Base-by-base conservation (phyloP, 805 yeast species). In the Saccharomycopsis malanga region DNA sequence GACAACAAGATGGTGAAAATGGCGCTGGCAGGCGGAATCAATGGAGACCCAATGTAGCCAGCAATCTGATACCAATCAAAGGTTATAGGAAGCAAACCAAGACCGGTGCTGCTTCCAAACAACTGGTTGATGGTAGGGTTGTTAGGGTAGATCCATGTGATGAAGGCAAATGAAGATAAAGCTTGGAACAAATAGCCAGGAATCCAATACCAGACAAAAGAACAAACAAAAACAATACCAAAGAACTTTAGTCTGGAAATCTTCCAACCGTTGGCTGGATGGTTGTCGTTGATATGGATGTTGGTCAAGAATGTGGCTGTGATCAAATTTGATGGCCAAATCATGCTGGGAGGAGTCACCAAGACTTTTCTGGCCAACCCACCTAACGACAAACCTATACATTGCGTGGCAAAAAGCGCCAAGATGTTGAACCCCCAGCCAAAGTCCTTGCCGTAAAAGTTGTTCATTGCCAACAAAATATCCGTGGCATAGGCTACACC, bases 261-360 rank as follows among this genome's bases (percentile, higher is more conserved):
- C 37, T 64, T 73, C 86, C 87, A 81, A 2, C 83, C 81, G 52
- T 77, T 65, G 24, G 82, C 77, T 15, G 46, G 42, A 56, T 76
- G 76, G 59, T 74, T 73, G 29, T 63, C 68, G 53, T 72, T 64
- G 58, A 70, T 52, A 62, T 68, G 72, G 61, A 79, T 67, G 63
- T 73, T 70, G 57, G 76, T 67, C 65, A 75, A 69, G 54, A 80
- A 72, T 20, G 83, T 78, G 23, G 77, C 58, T 3, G 79, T 69
- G 44, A 80, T 83, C 58, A 83, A 68, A 56, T 73, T 73, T 1
- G 76, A 62, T 3, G 91, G 91, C 89, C 89, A 84, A 44, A 81
- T 70, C 62, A 80, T 75, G n/a, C 77, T 66, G 4, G 81, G 72
- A 4, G 87, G 83, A 49, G 74, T 73, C 14, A 83, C 81, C 52